Conservation (phyloP, 2,329 filamentous ascomycete genomes). For the Monosporascus sp. region DNA sequence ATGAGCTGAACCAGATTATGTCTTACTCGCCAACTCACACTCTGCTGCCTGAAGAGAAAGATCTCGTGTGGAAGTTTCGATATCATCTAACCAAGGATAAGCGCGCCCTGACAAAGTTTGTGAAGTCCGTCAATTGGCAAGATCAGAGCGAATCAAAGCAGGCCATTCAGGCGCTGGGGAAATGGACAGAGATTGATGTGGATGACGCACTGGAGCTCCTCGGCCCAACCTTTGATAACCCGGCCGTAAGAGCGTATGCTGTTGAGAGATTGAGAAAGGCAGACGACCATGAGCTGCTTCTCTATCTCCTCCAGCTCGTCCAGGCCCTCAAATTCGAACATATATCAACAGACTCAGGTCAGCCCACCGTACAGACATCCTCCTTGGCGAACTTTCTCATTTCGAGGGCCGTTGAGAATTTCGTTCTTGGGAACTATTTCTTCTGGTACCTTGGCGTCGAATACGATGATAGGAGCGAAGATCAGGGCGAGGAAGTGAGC, state of each 20-base stretch:
- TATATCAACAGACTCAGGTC: constrained; percentile 57
- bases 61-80: constrained; percentile 94
- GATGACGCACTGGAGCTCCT: constrained; percentile 94
- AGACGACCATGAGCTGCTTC: constrained; percentile 82
- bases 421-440: constrained; percentile 88
- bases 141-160: constrained; percentile 81
- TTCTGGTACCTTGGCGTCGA: constrained; percentile 99
- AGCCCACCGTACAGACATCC: constrained; percentile 61
- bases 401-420: constrained; percentile 77
- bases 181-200: constrained; percentile 95
- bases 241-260: constrained; percentile 83
- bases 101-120: constrained; percentile 87
- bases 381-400: constrained; percentile 88
- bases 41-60: constrained; percentile 85
- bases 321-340: constrained; percentile 94
- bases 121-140: constrained; percentile 95
- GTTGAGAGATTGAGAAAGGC: constrained; percentile 88
- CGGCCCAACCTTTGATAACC: constrained; percentile 85
- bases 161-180: constrained; percentile 81
- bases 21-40: constrained; percentile 88
- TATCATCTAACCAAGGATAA: constrained; percentile 94
- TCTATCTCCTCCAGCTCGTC: constrained; percentile 90
- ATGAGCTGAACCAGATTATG: constrained; percentile 88
- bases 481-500: constrained; percentile 69
- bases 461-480: constrained; percentile 76